A percentile compares a stretch with the other conserved stretches of the same genome.
phyloP scores from a whole-genome alignment of 345 rosid species.

The Rhodamnia rubescens region DNA sequence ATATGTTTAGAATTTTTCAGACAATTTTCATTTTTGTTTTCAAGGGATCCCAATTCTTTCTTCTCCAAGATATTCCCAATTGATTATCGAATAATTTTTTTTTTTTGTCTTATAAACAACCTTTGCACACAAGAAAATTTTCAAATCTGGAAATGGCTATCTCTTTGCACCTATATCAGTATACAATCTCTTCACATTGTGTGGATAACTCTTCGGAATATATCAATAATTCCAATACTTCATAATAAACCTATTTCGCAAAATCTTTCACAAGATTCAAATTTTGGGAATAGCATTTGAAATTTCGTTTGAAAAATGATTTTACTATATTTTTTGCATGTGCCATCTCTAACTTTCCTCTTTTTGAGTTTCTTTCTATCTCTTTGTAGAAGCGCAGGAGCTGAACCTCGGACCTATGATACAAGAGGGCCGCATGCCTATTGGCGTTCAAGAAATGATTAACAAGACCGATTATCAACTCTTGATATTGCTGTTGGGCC shows the following conservation, averaged over 20 bases:
- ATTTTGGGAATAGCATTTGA: not conserved
- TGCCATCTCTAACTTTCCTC: no score
- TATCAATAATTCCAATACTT: not conserved
- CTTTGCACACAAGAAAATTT: not conserved
- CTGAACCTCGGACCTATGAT: no score
- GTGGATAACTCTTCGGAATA: not conserved
- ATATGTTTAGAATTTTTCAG: no score
- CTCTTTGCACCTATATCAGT: not conserved
- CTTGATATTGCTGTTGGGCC: not conserved
- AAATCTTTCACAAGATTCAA: not conserved
- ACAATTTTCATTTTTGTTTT: not conserved
- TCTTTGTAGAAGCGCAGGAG: no score
- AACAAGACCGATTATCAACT: no score
- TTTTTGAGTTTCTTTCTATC: no score
- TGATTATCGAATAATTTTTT: not conserved
- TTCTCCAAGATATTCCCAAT: not conserved
- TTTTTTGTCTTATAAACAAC: not conserved
- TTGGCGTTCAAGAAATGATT: no score
- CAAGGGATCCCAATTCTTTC: not conserved
- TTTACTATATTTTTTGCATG: no score
- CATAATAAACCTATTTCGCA: not conserved
- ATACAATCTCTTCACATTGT: not conserved
- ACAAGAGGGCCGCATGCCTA: no score
- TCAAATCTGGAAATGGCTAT: not conserved
- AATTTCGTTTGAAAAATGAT: not conserved